These are phyloP conservation scores for Penicillium sp. DNA, from an alignment of 2,329 filamentous ascomycete genomes.

Conservation along the genomic window DNA sequence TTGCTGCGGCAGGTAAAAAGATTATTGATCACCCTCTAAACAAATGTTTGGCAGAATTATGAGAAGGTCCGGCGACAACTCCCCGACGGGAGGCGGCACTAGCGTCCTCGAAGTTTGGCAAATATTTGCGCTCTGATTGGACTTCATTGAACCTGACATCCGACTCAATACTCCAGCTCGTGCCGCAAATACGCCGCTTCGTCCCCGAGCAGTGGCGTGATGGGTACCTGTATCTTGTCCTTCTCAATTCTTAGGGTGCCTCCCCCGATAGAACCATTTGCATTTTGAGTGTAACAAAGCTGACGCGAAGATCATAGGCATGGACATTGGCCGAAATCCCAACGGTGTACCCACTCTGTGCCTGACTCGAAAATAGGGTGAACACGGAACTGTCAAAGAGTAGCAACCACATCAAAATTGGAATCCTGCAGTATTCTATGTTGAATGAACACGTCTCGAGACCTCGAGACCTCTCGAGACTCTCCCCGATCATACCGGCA, in stretches of 20 bases:
- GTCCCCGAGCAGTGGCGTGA: conserved; percentile 48
- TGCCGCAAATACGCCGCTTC: conserved; percentile 46
- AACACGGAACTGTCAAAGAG: not conserved
- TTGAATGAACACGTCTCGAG: not conserved
- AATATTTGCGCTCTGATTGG: conserved; percentile 41
- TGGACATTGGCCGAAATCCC: not conserved
- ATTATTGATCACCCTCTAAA: conserved; percentile 44
- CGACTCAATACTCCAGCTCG: conserved; percentile 41
- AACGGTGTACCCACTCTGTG: not conserved
- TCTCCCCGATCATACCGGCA: not conserved
- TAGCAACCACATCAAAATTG: not conserved
- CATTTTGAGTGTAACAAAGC: not conserved
- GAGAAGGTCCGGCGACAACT: conserved; percentile 34
- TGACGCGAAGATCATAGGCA: not conserved
- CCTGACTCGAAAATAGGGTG: not conserved
- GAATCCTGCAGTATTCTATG: too few relatives aligned
- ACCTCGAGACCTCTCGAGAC: too few relatives aligned
- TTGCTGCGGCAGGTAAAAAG: conserved; percentile 41
- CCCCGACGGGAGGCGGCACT: conserved; percentile 46
- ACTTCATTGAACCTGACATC: conserved; percentile 47
- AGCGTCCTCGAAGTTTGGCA: conserved; percentile 46
- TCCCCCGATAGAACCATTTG: not conserved
- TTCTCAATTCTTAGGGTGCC: not conserved
- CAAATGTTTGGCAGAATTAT: conserved; percentile 47
- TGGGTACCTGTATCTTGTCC: conserved; percentile 23